Conservation (phyloP, 2,329 filamentous ascomycete species). For the Escovopsis sp. region DNA sequence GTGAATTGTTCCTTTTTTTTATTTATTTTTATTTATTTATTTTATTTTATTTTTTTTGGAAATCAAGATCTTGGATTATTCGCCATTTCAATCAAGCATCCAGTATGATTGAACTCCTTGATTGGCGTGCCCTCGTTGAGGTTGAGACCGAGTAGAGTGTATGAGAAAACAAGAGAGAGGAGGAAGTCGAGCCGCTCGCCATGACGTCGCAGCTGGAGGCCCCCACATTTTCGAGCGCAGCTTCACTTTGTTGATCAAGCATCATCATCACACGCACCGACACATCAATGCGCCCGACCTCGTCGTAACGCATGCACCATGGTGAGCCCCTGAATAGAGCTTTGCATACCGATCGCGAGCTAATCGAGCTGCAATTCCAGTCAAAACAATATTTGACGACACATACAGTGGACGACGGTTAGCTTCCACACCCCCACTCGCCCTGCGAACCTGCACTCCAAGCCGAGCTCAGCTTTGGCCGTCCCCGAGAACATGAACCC, state of each 20-base stretch:
- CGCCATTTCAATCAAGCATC: no score
- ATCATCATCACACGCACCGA: constrained; percentile 7
- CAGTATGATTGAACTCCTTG: no score
- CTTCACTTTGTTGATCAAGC: constrained; percentile 11
- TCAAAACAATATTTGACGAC: constrained; percentile 97
- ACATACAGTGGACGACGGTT: constrained; percentile 79
- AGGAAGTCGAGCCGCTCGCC: no score
- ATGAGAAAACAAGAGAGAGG: no score
- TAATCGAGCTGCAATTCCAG: constrained; percentile 28
- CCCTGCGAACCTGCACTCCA: constrained; percentile 4
- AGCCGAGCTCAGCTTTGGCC: no score
- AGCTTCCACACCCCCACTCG: constrained; percentile 15
- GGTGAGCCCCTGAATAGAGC: constrained; percentile 8
- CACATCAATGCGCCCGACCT: not conserved
- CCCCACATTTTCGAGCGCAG: constrained; percentile 4
- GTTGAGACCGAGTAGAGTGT: no score
- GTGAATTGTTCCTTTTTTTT: no score
- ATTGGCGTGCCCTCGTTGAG: no score
- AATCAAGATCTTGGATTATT: no score
- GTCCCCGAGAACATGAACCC: constrained; percentile 3
- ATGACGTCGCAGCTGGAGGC: not conserved
- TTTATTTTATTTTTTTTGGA: no score
- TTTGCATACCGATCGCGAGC: no score
- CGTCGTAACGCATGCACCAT: constrained; percentile 8
- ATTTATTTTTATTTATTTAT: no score